Conservation (phyloP, 805 yeast genomes). For the Saccharomyces kudriavzevii region DNA sequence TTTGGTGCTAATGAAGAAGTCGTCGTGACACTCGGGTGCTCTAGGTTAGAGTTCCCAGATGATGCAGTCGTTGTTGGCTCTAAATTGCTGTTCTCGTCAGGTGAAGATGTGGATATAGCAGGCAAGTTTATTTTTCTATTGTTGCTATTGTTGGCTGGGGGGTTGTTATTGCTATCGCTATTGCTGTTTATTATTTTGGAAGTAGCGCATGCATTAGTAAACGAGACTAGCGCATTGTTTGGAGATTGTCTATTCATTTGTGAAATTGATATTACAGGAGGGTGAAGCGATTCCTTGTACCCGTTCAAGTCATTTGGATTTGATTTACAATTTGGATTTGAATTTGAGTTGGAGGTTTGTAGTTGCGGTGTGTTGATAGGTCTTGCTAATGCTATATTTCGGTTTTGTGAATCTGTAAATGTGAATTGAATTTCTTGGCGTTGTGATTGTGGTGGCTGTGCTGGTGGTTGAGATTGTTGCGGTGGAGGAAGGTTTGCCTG, state of each 20-base stretch:
- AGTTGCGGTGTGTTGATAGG: background rate
- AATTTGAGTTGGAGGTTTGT: background rate
- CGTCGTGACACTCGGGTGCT: slow-evolving; percentile 6
- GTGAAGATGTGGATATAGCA: background rate
- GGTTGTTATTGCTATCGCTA: slow-evolving; percentile 7
- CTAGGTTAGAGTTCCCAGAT: slow-evolving; percentile 2
- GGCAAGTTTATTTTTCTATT: slow-evolving; percentile 4
- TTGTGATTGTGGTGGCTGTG: slow-evolving; percentile 8
- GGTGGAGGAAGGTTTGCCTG: background rate
- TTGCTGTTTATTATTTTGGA: slow-evolving; percentile 1
- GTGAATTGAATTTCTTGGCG: slow-evolving; percentile 1
- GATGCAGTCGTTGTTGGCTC: slow-evolving; percentile 11
- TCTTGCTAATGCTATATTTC: slow-evolving; percentile 3
- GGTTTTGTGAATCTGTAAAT: background rate
- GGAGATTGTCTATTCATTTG: slow-evolving; percentile 6
- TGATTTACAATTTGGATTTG: background rate
- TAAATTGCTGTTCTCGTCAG: background rate
- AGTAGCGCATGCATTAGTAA: slow-evolving; percentile 2
- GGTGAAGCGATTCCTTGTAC: background rate
- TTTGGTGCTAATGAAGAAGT: slow-evolving; percentile 8
- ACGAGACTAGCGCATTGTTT: slow-evolving; percentile 14
- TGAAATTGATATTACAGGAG: slow-evolving; percentile 10
- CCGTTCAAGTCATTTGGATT: background rate
- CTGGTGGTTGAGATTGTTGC: slow-evolving; percentile 4
- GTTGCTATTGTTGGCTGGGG: slow-evolving; percentile 9